Evolutionary conservation across 2,329 filamentous ascomycete species (phyloP), one percentile per base, ranked within the genome.

Genomic region (Scedosporium aurantiacum): DNA sequence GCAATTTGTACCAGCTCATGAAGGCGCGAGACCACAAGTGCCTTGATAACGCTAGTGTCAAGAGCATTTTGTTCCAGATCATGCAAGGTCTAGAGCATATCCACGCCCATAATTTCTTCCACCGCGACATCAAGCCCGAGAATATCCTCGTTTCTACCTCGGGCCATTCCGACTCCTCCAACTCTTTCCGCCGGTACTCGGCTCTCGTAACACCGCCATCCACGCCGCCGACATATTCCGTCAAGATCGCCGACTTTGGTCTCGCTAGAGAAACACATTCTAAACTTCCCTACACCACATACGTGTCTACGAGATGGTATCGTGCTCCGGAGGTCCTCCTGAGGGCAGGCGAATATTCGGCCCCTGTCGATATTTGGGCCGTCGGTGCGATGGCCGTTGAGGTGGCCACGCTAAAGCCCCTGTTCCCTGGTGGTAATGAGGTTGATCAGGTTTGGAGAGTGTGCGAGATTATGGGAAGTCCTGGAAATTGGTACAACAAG

Each of bases 371-470:
- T 70, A 97, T 99, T 68, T 99, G 94, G 94, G 94, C 94, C 1
- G 86, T 99, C 50, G 94, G 94, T 69, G 94, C 94, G 21, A 99
- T 99, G 94, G 94, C 94, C 5, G 94, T 99, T 10, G 94, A 99
- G 73, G 89, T 99, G 65, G 94, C 94, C 27, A 99, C 94, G 0
- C 73, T 99, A 63, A 99, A 97, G 78, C 94, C 94, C 18, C 79
- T 99, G 10, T 99, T 99, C 79, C 94, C 94, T 10, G 94, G 94
- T 68, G 91, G 91, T 70, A 99, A 99, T 71, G 94, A 99, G 77
- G 94, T 99, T 1, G 94, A 99, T 68, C 94, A 99, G 74, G 94
- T 99, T 1, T 99, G 94, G 94, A 87, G 94, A 67, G 90, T 99
- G 0, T 99, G 94, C 71, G 94, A 99, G 73, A 96, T 99, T 63